Evolutionary conservation across 192 early-diverging fungal genomes (phyloP), one percentile per base, ranked within the genome.

Genomic region (Backusella tarrabulga): DNA sequence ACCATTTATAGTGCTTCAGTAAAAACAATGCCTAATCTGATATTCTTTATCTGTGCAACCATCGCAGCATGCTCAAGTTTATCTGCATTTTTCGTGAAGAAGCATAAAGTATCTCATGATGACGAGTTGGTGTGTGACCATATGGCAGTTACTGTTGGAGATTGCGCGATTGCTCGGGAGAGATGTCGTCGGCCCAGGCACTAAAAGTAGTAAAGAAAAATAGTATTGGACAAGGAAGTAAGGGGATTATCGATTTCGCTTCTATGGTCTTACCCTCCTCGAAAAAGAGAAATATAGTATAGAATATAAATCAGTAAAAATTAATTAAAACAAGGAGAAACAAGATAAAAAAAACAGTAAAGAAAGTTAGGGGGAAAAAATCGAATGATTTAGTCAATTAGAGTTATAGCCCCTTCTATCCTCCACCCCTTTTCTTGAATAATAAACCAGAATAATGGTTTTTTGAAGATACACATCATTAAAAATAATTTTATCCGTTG

Each of bases 1-100:
- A 71, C 79, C 44, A 75, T 90, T 6, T 90, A 84, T 66, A 82
- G 82, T n/a, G 29, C 74, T 32, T 79, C 87, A 0, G 87, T 88
- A 2, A 68, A 41, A 6, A 77, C 82, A 1, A 66, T 78, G 35
- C 88, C 88, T 1, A 70, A 82, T 67, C 44, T 84, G 34, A 81
- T 84, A 11, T 90, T 86, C 77, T 87, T 83, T 67, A 17, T 74
- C 23, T 80, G 84, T 71, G 79, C 83, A 12, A 38, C 11, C 1
- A 41, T 83, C 40, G 80, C 84, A 11, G 79, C 38, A 8, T 38
- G 72, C 12, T 80, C 78, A 44, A 69, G 29, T 21, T 63, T 85
- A 8, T 56, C 83, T 6, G 66, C 88, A 26, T 85, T 87, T 32
- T 80, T 85, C 72, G 71, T 88, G 17, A 63, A 72, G 44, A 72